These are phyloP conservation scores for Grosmannia huntii DNA, from an alignment of 2,329 filamentous ascomycete genomes.

Conservation along the genomic window DNA sequence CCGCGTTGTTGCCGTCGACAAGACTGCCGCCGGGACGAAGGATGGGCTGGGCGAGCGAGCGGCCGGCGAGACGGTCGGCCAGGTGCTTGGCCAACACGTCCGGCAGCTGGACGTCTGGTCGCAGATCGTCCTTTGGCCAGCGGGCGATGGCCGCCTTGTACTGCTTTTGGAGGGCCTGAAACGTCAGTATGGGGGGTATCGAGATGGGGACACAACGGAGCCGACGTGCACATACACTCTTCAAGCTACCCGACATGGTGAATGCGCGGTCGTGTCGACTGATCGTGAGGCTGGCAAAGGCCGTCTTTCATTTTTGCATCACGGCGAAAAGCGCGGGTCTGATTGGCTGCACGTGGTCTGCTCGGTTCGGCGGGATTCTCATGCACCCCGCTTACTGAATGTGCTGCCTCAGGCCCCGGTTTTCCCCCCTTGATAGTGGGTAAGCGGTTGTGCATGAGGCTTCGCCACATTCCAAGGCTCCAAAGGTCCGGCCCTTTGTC, in stretches of 20 bases:
- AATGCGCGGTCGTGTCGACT: background rate
- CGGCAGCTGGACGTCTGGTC: conserved; percentile 50
- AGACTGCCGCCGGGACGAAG: background rate
- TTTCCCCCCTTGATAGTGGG: background rate
- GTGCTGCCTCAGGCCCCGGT: background rate
- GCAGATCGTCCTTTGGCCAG: conserved; percentile 53
- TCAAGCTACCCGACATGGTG: conserved; percentile 5
- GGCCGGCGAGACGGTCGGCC: conserved; percentile 19
- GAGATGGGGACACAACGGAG: background rate
- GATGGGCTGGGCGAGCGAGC: conserved; percentile 10
- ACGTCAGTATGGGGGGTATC: background rate
- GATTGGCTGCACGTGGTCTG: background rate
- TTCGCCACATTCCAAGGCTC: background rate
- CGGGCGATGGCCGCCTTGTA: conserved; percentile 37
- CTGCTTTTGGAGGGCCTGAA: conserved; percentile 30
- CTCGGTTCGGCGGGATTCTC: background rate
- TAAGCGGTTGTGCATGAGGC: background rate
- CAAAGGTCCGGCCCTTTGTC: background rate
- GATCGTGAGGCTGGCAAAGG: background rate
- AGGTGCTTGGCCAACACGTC: conserved; percentile 37
- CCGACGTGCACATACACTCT: background rate
- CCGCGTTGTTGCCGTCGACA: background rate
- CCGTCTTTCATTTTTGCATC: background rate
- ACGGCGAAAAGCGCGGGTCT: background rate
- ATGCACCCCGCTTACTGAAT: background rate